Conservation (phyloP, 768 basidiomycete genomes). For the Tricholoma matsutake region DNA sequence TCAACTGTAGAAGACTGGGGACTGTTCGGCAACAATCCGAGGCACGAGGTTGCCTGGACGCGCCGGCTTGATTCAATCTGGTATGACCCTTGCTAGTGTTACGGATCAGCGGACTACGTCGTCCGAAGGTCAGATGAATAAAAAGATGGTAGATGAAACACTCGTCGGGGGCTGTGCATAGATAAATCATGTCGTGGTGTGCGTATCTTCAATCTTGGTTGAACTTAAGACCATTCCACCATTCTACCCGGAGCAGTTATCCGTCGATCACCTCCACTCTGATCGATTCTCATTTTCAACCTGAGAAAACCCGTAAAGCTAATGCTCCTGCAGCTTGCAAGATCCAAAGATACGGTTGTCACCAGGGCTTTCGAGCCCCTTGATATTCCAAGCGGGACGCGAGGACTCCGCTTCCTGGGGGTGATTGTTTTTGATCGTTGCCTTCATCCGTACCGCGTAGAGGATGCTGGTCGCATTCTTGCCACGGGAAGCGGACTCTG, state of each 20-base stretch:
- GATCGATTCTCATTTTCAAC: not conserved
- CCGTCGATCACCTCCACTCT: not conserved
- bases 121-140: slow-evolving; percentile 2
- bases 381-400: not conserved
- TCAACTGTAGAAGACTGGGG: not conserved
- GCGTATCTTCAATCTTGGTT: not conserved
- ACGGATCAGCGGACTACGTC: slow-evolving; percentile 3
- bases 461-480: not conserved
- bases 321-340: not conserved
- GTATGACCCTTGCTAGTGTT: not conserved
- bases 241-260: not conserved
- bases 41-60: not conserved
- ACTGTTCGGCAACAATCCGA: not conserved
- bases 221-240: not conserved
- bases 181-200: not conserved
- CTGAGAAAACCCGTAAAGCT: not conserved
- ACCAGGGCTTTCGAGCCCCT: not conserved
- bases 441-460: not conserved
- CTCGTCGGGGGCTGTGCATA: not conserved
- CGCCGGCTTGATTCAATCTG: not conserved
- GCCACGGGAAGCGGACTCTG: not conserved
- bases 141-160: slow-evolving; percentile 1
- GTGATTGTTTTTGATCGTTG: not conserved
- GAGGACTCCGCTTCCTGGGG: not conserved
- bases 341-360: not conserved